phyloP scores from a whole-genome alignment of 2,329 filamentous ascomycete genomes.

The Cytospora mali region DNA sequence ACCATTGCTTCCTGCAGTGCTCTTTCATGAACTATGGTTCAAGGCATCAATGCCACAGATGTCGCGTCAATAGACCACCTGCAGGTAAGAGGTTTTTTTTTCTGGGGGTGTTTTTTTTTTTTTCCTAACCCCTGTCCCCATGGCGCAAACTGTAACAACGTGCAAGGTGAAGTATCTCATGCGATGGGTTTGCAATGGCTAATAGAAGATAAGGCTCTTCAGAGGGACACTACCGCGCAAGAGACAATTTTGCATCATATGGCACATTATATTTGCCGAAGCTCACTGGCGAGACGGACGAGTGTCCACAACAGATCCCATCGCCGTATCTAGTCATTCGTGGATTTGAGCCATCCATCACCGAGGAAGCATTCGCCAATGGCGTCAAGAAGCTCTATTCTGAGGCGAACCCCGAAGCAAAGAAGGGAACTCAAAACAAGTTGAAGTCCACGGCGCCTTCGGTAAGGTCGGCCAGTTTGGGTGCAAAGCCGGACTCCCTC shows the following conservation, averaged over 20 bases:
- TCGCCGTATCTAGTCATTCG: slow-evolving; percentile 79
- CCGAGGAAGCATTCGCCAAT: slow-evolving; percentile 71
- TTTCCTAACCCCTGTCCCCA: too few species aligned
- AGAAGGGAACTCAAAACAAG: slow-evolving; percentile 50
- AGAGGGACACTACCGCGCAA: slow-evolving; percentile 28
- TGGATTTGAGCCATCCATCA: slow-evolving; percentile 69
- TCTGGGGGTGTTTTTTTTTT: too few species aligned
- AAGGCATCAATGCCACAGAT: slow-evolving; percentile 59
- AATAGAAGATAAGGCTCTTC: background rate
- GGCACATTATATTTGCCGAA: slow-evolving; percentile 40
- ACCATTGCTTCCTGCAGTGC: slow-evolving; percentile 44
- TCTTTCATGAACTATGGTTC: slow-evolving; percentile 58
- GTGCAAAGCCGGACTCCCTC: slow-evolving; percentile 73
- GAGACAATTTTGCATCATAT: slow-evolving; percentile 29
- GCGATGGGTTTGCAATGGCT: background rate
- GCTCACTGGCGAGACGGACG: slow-evolving; percentile 47
- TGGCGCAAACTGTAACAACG: background rate
- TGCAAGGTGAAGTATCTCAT: background rate
- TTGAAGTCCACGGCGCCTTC: slow-evolving; percentile 62
- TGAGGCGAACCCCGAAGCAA: slow-evolving; percentile 47
- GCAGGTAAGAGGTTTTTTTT: slow-evolving; percentile 42
- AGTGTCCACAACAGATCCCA: slow-evolving; percentile 52
- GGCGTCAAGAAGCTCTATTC: slow-evolving; percentile 74
- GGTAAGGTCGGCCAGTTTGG: slow-evolving; percentile 60
- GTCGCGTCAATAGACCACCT: slow-evolving; percentile 52